Percentiles rank a stretch among this genome's conserved stretches.
phyloP scores from a whole-genome alignment of 192 early-diverging fungal genomes.

The Rhizoclosmatium globosum region DNA sequence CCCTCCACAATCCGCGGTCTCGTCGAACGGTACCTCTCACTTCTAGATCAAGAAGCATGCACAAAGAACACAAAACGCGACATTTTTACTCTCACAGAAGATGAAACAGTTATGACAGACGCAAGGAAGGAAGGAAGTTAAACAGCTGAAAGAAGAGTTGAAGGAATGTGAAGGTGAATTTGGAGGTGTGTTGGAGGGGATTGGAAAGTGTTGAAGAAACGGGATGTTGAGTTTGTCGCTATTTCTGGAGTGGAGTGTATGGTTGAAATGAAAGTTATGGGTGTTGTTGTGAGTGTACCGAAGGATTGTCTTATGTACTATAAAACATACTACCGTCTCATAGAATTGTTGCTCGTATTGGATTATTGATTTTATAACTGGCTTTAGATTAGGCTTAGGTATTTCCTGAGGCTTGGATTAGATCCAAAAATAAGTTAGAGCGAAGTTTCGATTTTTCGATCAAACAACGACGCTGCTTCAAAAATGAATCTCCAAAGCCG shows the following conservation, averaged over 20 bases:
- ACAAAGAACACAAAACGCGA: slow-evolving; percentile 51
- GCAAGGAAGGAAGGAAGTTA: slow-evolving; percentile 26
- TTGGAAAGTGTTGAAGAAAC: slow-evolving; percentile 56
- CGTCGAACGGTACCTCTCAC: slow-evolving; percentile 24
- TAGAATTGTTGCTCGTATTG: too few relatives aligned
- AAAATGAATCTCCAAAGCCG: too few relatives aligned
- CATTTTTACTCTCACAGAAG: slow-evolving; percentile 1
- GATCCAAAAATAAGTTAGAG: too few relatives aligned
- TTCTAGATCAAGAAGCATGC: slow-evolving; percentile 57
- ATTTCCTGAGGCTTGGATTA: too few relatives aligned
- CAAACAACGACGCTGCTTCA: too few relatives aligned
- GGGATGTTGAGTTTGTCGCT: slow-evolving; percentile 62
- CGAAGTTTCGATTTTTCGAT: too few relatives aligned
- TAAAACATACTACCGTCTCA: too few relatives aligned
- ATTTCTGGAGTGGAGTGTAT: slow-evolving; percentile 79
- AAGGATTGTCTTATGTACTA: too few relatives aligned
- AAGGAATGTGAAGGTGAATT: slow-evolving; percentile 64
- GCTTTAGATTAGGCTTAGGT: too few relatives aligned
- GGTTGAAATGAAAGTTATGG: too few relatives aligned
- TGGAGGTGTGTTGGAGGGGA: slow-evolving; percentile 52
- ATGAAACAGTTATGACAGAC: neutral
- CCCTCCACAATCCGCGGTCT: neutral
- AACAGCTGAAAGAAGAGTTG: slow-evolving; percentile 50
- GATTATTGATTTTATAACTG: too few relatives aligned
- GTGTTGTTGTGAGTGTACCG: slow-evolving; percentile 68